phyloP scores from a whole-genome alignment of 1,139 yeast genomes.

The Geotrichum restrictum region DNA sequence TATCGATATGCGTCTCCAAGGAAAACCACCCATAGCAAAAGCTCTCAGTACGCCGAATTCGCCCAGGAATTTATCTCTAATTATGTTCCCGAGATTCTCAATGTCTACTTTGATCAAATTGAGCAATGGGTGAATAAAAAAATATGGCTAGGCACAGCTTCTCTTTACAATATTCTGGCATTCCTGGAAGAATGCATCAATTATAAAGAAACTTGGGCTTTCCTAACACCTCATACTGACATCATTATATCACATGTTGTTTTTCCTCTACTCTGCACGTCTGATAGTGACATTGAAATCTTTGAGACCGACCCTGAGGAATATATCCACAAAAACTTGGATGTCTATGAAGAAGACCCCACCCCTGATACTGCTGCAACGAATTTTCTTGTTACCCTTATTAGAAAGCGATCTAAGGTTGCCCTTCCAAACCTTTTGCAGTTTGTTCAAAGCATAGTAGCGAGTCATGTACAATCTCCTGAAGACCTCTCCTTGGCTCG shows the following conservation, averaged over 20 bases:
- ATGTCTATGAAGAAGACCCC: slow-evolving; percentile 64
- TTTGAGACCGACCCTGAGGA: slow-evolving; percentile 90
- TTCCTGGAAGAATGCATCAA: slow-evolving; percentile 69
- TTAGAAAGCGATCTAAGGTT: slow-evolving; percentile 58
- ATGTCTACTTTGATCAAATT: slow-evolving; percentile 59
- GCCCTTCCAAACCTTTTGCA: slow-evolving; percentile 62
- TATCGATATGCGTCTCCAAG: slow-evolving; percentile 59
- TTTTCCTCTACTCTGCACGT: slow-evolving; percentile 73
- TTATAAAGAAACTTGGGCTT: slow-evolving; percentile 64
- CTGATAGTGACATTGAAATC: slow-evolving; percentile 62
- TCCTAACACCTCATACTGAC: slow-evolving; percentile 66
- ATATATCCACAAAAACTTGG: slow-evolving; percentile 76
- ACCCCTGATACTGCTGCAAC: slow-evolving; percentile 82
- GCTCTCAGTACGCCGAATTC: slow-evolving; percentile 35
- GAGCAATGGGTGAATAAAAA: slow-evolving; percentile 66
- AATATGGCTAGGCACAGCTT: slow-evolving; percentile 67
- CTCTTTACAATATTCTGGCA: slow-evolving; percentile 62
- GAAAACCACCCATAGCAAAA: slow-evolving; percentile 29
- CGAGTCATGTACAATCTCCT: slow-evolving; percentile 41
- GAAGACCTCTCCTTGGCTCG: slow-evolving; percentile 59
- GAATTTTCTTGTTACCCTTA: slow-evolving; percentile 67
- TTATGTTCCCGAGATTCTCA: slow-evolving; percentile 70
- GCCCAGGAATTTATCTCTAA: slow-evolving; percentile 39
- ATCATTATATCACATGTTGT: slow-evolving; percentile 66
- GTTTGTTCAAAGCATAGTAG: slow-evolving; percentile 58